phyloP scores from a whole-genome alignment of 2,329 filamentous ascomycete genomes.

The Westerdykella sp. region DNA sequence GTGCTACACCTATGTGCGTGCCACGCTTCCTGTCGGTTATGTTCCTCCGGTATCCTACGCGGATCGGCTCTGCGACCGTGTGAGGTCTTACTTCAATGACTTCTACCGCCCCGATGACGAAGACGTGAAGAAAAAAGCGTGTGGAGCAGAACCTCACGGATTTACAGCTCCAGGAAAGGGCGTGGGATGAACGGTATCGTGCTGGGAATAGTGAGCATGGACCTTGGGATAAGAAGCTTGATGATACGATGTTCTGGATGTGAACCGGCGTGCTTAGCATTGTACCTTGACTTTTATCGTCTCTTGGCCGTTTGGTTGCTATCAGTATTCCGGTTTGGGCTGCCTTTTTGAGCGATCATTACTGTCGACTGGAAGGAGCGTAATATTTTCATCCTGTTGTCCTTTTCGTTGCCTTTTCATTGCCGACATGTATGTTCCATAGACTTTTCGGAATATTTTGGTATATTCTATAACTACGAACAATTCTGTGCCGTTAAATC shows the following conservation, averaged over 20 bases:
- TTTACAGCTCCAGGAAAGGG: not conserved
- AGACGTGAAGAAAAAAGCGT: not conserved
- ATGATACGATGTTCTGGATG: constrained; percentile 2
- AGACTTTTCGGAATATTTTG: no score
- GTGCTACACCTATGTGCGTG: constrained; percentile 19
- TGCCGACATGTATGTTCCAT: no score
- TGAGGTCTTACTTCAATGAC: not conserved
- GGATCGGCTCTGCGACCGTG: not conserved
- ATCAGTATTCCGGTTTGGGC: not conserved
- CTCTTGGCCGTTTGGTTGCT: not conserved
- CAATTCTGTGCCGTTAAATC: no score
- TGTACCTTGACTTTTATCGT: not conserved
- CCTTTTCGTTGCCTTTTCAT: no score
- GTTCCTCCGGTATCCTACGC: not conserved
- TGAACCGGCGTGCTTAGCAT: not conserved
- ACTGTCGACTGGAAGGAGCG: no score
- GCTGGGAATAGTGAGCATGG: not conserved
- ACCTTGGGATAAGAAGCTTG: not conserved
- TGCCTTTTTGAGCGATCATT: no score
- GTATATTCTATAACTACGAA: no score
- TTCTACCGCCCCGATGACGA: not conserved
- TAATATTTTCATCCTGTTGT: no score
- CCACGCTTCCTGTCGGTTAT: not conserved
- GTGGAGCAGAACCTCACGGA: not conserved
- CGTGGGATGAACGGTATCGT: not conserved